Evolutionary conservation across 805 yeast genomes (phyloP).

Genomic region (Candida arabinofermentans): DNA sequence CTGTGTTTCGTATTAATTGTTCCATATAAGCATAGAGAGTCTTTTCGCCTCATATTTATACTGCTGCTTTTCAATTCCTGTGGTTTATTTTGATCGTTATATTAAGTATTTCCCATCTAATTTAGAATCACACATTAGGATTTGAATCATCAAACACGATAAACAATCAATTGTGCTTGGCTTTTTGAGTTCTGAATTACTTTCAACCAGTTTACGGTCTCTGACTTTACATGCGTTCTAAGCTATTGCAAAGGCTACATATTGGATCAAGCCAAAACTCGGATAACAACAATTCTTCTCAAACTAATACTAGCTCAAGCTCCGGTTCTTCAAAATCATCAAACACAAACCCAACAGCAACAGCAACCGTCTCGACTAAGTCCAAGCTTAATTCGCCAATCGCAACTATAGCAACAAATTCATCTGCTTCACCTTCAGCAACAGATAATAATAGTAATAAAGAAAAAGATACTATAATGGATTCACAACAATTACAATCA

Average conservation of each 20-base stretch:
- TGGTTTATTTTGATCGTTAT: no score
- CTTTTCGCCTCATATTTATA: no score
- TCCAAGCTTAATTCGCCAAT: not conserved
- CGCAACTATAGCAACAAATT: not conserved
- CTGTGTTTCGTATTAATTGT: no score
- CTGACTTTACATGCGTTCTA: constrained; percentile 21
- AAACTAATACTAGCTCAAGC: not conserved
- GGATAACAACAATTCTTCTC: constrained; percentile 3
- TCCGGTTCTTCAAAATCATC: not conserved
- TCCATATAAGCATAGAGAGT: no score
- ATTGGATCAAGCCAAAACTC: constrained; percentile 20
- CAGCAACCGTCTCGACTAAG: not conserved
- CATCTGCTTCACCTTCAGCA: not conserved
- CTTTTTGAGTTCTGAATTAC: not conserved
- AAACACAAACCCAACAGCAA: not conserved
- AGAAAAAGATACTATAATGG: not conserved
- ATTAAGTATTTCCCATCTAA: no score
- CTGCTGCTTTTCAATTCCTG: no score
- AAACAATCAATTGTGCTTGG: not conserved
- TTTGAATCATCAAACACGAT: no score
- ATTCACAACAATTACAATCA: constrained; percentile 4
- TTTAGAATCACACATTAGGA: no score
- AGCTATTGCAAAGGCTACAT: constrained; percentile 22
- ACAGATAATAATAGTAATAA: not conserved
- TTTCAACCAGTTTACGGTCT: not conserved